phyloP scores from a whole-genome alignment of 2,329 filamentous ascomycete species.

The Fusarium sp. region DNA sequence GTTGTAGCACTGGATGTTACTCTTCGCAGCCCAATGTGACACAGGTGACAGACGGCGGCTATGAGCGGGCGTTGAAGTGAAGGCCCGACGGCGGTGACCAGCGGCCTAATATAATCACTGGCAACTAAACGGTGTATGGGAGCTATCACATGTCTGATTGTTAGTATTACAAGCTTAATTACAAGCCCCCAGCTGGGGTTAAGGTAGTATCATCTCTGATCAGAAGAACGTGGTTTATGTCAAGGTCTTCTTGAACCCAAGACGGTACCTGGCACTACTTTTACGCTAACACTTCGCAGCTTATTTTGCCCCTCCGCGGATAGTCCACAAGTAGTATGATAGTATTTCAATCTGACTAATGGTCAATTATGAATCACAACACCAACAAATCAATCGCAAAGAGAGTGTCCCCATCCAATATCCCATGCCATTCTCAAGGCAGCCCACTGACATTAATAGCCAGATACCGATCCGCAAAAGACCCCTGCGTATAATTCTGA shows the following conservation, averaged over 20 bases:
- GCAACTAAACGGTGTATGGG: accelerated
- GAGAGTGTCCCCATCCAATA: background rate
- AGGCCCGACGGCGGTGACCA: background rate
- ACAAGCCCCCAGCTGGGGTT: accelerated
- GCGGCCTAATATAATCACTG: background rate
- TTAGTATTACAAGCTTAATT: accelerated
- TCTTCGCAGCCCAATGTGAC: background rate
- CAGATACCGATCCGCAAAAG: background rate
- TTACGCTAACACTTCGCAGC: accelerated
- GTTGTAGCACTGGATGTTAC: background rate
- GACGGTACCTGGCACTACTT: accelerated
- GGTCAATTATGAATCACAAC: background rate
- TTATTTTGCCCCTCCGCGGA: accelerated
- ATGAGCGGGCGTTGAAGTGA: background rate
- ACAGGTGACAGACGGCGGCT: background rate
- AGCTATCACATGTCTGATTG: accelerated
- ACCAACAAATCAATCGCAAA: background rate
- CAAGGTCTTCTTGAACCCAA: accelerated
- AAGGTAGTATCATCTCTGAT: background rate
- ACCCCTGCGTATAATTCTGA: background rate
- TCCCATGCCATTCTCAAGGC: background rate
- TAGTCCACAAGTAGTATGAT: no score
- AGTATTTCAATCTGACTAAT: background rate
- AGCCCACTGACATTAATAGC: background rate
- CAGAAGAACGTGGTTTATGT: background rate